Base-by-base conservation (phyloP, 228 moss, liverwort and hornwort species). In the Sphagnum magellanicum region DNA sequence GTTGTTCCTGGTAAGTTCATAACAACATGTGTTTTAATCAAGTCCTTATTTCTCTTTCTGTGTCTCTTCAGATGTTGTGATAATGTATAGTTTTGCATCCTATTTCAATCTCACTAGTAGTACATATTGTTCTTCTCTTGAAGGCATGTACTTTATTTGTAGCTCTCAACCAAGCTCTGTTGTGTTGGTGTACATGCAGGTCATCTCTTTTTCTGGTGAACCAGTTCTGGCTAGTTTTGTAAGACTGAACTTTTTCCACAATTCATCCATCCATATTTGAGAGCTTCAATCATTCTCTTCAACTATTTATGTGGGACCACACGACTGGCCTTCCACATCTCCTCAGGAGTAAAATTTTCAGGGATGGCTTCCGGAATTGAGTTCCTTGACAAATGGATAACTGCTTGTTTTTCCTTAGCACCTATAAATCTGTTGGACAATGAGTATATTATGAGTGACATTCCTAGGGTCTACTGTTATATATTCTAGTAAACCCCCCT, bases 1-100 rank as follows among this genome's bases (percentile, higher is more conserved):
- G 98, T 94, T 67, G 98, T 98, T 79, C 94, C 92, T 76, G 98
- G 98, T 94, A 85, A 77, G 80, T 52, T 6, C 59, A 49, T 51
- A 49, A 48, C 6, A 50, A 5, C 49, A 5, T 50, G n/a, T 6
- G 12, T 47, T 47, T 49, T 17, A 17, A 0, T 17, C 17, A 17
- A 17, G 17, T 17, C 17, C 17, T 17, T 17, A 17, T 17, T 17
- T 67, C 49, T 48, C 68, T 16, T 69, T 60, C 12, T 67, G 57
- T 52, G 66, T 15, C 48, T 74, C 63, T 71, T 63, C 58, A 5
- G 66, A 49, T 13, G 55, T 53, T 66, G 55, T 17, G 17, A 17
- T 17, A 17, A 17, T 67, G 60, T 68, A 48, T 61, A 12, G 50
- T 9, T 9, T 53, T 14, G 10, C 60, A n/a, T 1, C 53, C 12